Percentiles rank a stretch among this genome's conserved stretches.
phyloP scores from a whole-genome alignment of 2,329 filamentous ascomycete species.

The Aspergillus aculeatus region DNA sequence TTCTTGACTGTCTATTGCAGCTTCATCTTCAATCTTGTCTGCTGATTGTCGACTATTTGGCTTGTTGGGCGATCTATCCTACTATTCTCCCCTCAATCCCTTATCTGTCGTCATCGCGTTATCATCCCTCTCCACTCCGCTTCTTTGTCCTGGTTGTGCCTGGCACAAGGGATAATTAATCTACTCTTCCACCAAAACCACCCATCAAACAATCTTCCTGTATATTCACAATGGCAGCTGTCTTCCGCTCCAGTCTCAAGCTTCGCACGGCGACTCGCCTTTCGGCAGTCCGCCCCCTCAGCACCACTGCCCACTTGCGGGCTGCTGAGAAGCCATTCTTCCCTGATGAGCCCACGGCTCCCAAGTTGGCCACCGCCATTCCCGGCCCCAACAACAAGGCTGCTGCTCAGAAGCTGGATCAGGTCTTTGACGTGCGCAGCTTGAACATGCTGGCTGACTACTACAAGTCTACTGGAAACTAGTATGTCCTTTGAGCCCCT shows the following conservation, averaged over 20 bases:
- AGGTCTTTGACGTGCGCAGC: slow-evolving; percentile 82
- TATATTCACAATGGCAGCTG: slow-evolving; percentile 34
- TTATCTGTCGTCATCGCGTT: slow-evolving; percentile 4
- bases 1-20: background rate
- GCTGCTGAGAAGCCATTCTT: slow-evolving; percentile 53
- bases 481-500: slow-evolving; percentile 45
- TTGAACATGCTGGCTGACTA: slow-evolving; percentile 82
- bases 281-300: slow-evolving; percentile 36
- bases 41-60: background rate
- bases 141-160: background rate
- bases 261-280: slow-evolving; percentile 35
- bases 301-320: slow-evolving; percentile 35
- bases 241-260: slow-evolving; percentile 37
- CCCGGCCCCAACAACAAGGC: slow-evolving; percentile 74
- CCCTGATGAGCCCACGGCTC: slow-evolving; percentile 58
- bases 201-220: background rate
- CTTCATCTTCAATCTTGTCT: background rate
- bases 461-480: slow-evolving; percentile 74
- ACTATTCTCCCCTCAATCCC: background rate
- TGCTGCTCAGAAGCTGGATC: slow-evolving; percentile 67
- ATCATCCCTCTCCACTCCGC: background rate
- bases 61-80: background rate
- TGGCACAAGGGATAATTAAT: background rate
- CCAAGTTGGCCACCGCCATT: slow-evolving; percentile 58
- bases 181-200: background rate